Conservation (phyloP, 2,329 filamentous ascomycete species). For the Aspergillus sp. region DNA sequence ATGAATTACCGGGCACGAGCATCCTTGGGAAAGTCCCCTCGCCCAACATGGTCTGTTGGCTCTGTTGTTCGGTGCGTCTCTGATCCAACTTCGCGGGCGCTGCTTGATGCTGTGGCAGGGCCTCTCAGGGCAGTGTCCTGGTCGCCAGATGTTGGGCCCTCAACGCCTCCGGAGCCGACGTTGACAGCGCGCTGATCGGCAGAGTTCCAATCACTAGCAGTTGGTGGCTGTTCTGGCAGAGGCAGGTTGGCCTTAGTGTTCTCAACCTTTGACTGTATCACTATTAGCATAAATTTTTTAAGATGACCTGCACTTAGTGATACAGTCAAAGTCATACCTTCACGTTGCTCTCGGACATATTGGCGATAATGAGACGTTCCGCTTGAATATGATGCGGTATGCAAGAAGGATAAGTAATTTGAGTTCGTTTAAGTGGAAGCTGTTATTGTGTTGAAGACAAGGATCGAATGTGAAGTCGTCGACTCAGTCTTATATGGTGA, state of each 20-base stretch:
- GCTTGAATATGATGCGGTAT: neutral
- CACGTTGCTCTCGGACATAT: slow-evolving; percentile 28
- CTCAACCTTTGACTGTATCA: slow-evolving; percentile 66
- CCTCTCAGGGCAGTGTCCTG: slow-evolving; percentile 55
- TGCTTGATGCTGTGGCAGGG: slow-evolving; percentile 59
- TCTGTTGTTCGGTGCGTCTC: slow-evolving; percentile 56
- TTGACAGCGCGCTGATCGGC: slow-evolving; percentile 68
- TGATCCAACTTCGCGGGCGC: slow-evolving; percentile 49
- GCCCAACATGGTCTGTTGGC: slow-evolving; percentile 53
- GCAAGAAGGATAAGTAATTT: neutral
- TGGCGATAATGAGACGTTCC: neutral
- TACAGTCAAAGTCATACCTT: too few species aligned
- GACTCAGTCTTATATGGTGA: neutral
- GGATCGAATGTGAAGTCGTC: neutral
- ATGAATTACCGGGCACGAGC: slow-evolving; percentile 50
- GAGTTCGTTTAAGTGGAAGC: neutral
- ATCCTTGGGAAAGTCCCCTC: slow-evolving; percentile 60
- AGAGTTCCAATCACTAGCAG: slow-evolving; percentile 76
- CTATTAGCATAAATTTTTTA: slow-evolving; percentile 47
- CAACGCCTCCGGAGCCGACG: slow-evolving; percentile 62
- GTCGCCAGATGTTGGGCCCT: slow-evolving; percentile 54
- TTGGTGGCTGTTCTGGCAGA: slow-evolving; percentile 74
- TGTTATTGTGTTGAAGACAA: neutral
- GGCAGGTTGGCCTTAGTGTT: slow-evolving; percentile 71
- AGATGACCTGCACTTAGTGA: slow-evolving; percentile 52